Conservation (phyloP, 2,329 filamentous ascomycete species). For the Neopestalotiopsis sp. region DNA sequence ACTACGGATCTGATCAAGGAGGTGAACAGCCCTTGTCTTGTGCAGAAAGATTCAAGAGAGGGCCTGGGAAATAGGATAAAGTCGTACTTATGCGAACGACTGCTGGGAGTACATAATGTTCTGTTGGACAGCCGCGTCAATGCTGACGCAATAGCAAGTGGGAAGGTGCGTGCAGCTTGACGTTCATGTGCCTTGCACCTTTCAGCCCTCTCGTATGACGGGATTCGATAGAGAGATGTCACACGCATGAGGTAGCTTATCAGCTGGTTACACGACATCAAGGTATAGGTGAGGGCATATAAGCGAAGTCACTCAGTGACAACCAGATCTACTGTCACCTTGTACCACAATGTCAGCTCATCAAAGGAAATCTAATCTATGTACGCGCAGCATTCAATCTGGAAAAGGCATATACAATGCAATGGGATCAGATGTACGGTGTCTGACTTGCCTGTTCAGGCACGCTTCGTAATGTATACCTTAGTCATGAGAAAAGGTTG, state of each 20-base stretch:
- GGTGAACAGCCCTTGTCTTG: neutral
- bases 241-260: neutral
- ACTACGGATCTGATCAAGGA: neutral
- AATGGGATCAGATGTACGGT: neutral
- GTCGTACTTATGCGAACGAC: neutral
- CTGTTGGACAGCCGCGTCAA: conserved; percentile 6
- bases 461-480: neutral
- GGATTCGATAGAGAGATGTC: neutral
- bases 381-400: neutral
- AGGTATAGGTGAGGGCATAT: neutral
- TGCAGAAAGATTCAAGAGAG: neutral
- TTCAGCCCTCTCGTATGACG: neutral
- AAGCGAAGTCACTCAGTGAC: neutral
- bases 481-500: neutral
- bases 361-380: conserved; percentile 11
- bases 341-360: neutral
- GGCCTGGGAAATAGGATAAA: neutral
- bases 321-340: neutral
- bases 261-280: neutral
- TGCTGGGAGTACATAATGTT: neutral
- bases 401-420: neutral
- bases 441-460: conserved; percentile 3
- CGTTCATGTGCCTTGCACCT: neutral
- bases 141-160: conserved; percentile 2
- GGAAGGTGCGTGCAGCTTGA: conserved; percentile 1